These are phyloP conservation scores for Rhododendron kiyosumense DNA, from an alignment of 148 eudicot species.

Conservation along the genomic window DNA sequence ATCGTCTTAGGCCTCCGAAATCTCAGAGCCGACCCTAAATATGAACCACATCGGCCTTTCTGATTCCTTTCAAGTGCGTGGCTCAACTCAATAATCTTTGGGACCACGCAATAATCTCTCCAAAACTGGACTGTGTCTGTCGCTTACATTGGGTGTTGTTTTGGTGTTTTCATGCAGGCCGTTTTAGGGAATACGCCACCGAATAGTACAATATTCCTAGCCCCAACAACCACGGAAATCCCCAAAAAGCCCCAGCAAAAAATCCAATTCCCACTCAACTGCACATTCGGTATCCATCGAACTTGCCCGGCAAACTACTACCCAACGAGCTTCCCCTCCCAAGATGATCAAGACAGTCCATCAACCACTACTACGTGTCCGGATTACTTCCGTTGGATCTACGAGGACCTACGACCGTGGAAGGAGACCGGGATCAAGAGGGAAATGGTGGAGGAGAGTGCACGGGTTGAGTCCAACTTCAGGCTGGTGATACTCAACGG, in stretches of 20 bases:
- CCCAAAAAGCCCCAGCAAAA: constrained; percentile 17
- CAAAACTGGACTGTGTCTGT: no score
- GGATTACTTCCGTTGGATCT: constrained; percentile 73
- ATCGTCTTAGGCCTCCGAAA: no score
- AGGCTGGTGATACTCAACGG: constrained; percentile 61
- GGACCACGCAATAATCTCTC: no score
- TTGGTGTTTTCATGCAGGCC: constrained; percentile 25
- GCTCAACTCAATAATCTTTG: no score
- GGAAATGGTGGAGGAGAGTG: constrained; percentile 53
- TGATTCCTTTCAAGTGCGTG: no score
- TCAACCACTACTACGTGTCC: constrained; percentile 47
- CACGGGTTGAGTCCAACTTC: constrained; percentile 58
- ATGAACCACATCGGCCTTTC: no score
- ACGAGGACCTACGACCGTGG: constrained; percentile 83
- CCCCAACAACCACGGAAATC: constrained; percentile 1
- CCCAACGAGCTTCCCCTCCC: constrained; percentile 26
- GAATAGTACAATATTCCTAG: constrained; percentile 12
- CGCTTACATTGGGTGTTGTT: no score
- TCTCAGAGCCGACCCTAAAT: no score
- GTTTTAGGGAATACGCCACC: constrained; percentile 22
- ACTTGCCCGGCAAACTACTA: constrained; percentile 60
- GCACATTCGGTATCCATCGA: constrained; percentile 36
- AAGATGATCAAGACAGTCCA: constrained; percentile 26
- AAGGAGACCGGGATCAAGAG: constrained; percentile 56
- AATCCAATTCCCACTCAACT: constrained; percentile 43